phyloP scores from a whole-genome alignment of 2,329 filamentous ascomycete genomes.

The Stromatinia cepivora region DNA sequence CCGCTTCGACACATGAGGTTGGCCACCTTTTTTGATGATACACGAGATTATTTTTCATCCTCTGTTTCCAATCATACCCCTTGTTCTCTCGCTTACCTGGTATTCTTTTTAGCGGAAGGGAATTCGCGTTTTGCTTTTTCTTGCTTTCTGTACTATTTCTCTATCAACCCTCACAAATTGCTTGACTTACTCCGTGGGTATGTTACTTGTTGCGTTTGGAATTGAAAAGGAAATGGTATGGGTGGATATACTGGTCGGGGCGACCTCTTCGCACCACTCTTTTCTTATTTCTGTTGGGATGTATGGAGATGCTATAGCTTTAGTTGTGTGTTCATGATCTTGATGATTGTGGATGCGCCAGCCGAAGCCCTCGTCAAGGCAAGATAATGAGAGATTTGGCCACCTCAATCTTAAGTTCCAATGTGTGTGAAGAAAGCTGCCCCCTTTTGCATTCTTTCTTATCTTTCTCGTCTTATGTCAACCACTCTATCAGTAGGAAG shows the following conservation, averaged over 20 bases:
- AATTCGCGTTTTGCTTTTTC: constrained; percentile 37
- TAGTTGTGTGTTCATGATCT: constrained; percentile 39
- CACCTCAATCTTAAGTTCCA: constrained; percentile 35
- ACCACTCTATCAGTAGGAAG: neutral
- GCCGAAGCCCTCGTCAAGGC: constrained; percentile 39
- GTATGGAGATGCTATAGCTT: constrained; percentile 40
- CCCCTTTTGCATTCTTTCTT: neutral
- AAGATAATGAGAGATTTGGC: constrained; percentile 43
- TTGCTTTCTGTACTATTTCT: constrained; percentile 34
- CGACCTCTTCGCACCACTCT: constrained; percentile 40
- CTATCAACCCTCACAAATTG: constrained; percentile 16
- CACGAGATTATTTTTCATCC: constrained; percentile 33
- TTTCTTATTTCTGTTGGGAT: constrained; percentile 42
- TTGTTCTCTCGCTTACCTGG: constrained; percentile 37
- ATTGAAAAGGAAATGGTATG: constrained; percentile 22
- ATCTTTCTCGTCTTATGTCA: neutral
- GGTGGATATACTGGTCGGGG: constrained; percentile 36
- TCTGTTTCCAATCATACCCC: constrained; percentile 44
- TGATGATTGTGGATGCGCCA: constrained; percentile 40
- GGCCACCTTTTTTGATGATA: constrained; percentile 43
- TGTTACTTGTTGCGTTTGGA: constrained; percentile 15
- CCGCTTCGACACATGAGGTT: constrained; percentile 46
- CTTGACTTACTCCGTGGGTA: constrained; percentile 29
- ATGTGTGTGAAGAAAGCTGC: neutral
- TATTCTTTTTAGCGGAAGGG: constrained; percentile 37